phyloP scores from a whole-genome alignment of 177 flowering plant species.

The Telopea speciosissima region DNA sequence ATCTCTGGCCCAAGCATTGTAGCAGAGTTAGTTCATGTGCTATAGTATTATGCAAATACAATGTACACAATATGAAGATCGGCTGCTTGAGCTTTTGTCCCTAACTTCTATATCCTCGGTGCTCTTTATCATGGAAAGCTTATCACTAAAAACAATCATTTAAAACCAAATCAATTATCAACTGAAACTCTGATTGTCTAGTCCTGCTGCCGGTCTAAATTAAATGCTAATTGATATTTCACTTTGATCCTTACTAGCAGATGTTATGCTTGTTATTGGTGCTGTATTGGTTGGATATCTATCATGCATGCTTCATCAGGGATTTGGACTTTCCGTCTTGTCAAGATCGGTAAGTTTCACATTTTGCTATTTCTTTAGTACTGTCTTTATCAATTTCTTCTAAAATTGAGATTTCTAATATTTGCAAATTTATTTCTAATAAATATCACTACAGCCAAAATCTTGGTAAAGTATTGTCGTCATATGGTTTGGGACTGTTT shows the following conservation, averaged over 20 bases:
- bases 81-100: no score
- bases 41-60: not conserved
- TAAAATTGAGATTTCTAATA: not conserved
- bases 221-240: constrained; percentile 8
- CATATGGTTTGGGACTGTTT: not conserved
- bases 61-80: not conserved
- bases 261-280: constrained; percentile 70
- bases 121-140: not conserved
- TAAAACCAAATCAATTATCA: not conserved
- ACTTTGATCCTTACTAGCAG: constrained; percentile 32
- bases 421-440: not conserved
- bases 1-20: not conserved
- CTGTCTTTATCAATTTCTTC: not conserved
- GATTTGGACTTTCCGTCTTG: constrained; percentile 51
- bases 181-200: not conserved
- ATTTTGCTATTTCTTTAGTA: not conserved
- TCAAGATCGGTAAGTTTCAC: constrained; percentile 35
- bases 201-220: not conserved
- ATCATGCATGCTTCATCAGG: constrained; percentile 72
- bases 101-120: not conserved
- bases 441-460: not conserved
- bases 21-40: not conserved
- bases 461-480: not conserved
- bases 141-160: not conserved
- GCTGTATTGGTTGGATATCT: constrained; percentile 77